Percentiles rank a stretch among this genome's conserved stretches.
phyloP scores from a whole-genome alignment of 768 basidiomycete genomes.

The Russula abietina region DNA sequence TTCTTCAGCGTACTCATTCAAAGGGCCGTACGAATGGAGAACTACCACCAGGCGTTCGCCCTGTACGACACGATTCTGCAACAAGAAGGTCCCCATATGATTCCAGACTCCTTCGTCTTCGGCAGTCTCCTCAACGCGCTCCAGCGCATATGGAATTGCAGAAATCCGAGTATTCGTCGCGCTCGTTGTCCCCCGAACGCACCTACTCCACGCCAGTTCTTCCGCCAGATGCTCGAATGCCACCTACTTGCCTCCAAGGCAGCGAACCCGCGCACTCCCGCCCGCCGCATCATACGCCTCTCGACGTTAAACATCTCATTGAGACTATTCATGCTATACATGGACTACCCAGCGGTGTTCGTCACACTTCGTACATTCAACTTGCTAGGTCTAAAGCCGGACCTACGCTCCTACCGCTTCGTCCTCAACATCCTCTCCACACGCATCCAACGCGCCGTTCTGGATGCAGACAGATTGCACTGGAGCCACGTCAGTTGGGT shows the following conservation, averaged over 20 bases:
- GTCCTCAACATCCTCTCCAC: conserved; percentile 19
- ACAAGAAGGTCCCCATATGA: conserved; percentile 31
- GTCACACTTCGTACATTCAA: conserved; percentile 17
- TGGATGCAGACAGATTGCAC: too few relatives aligned
- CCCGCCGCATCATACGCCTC: conserved; percentile 3
- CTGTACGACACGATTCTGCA: conserved; percentile 39
- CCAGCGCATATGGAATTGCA: background rate
- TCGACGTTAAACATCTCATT: conserved; percentile 22
- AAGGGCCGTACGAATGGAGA: conserved; percentile 32
- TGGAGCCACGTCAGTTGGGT: conserved; percentile 3
- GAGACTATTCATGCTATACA: conserved; percentile 15
- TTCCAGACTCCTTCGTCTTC: conserved; percentile 30
- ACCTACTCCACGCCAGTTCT: conserved; percentile 15
- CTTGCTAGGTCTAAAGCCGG: conserved; percentile 11
- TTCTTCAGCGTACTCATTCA: conserved; percentile 49
- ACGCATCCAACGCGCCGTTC: conserved; percentile 1
- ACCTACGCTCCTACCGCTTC: conserved; percentile 17
- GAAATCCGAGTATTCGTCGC: background rate
- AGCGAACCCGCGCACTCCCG: background rate
- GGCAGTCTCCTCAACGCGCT: conserved; percentile 23
- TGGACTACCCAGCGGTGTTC: conserved; percentile 20
- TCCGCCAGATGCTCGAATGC: conserved; percentile 24
- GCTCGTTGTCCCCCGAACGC: background rate
- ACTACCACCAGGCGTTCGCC: conserved; percentile 36
- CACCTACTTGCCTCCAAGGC: background rate